Conservation (phyloP, 148 eudicot species). For the Polygonum aviculare region DNA sequence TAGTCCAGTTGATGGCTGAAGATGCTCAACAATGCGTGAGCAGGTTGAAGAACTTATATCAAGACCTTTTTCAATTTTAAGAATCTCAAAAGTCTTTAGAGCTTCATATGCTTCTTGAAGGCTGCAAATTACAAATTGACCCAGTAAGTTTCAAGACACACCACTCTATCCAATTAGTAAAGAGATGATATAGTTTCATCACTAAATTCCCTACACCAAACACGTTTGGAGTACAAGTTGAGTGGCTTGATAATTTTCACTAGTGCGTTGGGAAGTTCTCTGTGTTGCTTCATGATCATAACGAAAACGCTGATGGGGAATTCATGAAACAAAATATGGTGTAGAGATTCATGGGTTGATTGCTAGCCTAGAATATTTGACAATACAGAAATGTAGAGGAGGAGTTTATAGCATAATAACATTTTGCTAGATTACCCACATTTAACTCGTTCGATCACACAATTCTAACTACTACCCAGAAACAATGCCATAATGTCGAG, state of each 20-base stretch:
- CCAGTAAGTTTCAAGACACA: not conserved
- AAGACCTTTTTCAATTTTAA: conserved; percentile 47
- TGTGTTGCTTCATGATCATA: not conserved
- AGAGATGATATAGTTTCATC: not conserved
- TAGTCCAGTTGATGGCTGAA: conserved; percentile 37
- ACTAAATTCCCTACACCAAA: not conserved
- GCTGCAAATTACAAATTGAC: conserved; percentile 24
- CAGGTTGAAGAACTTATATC: conserved; percentile 44
- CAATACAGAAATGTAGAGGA: too few species aligned
- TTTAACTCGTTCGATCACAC: not conserved
- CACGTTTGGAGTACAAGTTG: not conserved
- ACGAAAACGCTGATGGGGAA: not conserved
- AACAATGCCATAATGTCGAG: not conserved
- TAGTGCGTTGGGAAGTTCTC: not conserved
- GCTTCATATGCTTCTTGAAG: conserved; percentile 76
- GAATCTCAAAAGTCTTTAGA: conserved; percentile 60
- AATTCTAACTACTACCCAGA: not conserved
- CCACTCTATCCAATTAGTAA: not conserved
- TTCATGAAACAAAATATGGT: not conserved
- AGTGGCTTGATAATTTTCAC: not conserved
- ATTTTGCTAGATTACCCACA: not conserved
- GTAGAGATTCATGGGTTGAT: not conserved
- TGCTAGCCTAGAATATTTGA: not conserved
- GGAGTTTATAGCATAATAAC: too few species aligned
- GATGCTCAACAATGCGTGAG: conserved; percentile 35